Evolutionary conservation across 1,139 yeast genomes (phyloP), one percentile per base, ranked within the genome.

Genomic region (Candida mesenterica): DNA sequence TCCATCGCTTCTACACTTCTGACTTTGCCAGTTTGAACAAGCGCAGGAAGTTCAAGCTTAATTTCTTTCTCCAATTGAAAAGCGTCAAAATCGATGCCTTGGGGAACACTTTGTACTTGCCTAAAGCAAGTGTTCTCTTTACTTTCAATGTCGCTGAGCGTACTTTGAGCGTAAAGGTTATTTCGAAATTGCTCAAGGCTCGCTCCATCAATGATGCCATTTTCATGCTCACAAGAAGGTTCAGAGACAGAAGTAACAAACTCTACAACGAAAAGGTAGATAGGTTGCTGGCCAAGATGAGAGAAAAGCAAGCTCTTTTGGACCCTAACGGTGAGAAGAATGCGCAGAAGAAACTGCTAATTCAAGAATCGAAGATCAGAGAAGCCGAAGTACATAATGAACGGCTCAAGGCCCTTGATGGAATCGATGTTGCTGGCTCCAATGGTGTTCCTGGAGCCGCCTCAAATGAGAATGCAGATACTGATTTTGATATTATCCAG

Each of bases 171-270:
- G 32, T 67, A 3, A 56, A 58, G 31, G 31, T 62, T 10, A 45
- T 55, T 15, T 52, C 58, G 22, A 67, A 62, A 40, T 49, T 50
- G 12, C 36, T 65, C 13, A 56, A 55, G 36, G 34, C 68, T 20
- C 59, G 55, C 20, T 67, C 73, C 0, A 61, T 68, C 10, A 70
- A 70, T 45, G 62, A 59, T 28, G 62, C 60, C 18, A 53, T 70
- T 6, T 70, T 70, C 45, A 62, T 62, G 29, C 47, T 68, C 22
- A 62, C 66, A 2, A 48, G 72, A 37, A 59, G 57, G 36, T 41
- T 67, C 9, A 46, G 67, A 30, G 66, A 66, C 34, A 55, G 64
- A 33, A 48, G 44, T 16, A 69, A 68, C 40, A 45, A 46, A 23
- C 53, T 52, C 15, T 69, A 56, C 38, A 52, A 49, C 14, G 40